Evolutionary conservation across 2,329 filamentous ascomycete genomes (phyloP), one percentile per base, ranked within the genome.

Genomic region (Fusarium sp.): DNA sequence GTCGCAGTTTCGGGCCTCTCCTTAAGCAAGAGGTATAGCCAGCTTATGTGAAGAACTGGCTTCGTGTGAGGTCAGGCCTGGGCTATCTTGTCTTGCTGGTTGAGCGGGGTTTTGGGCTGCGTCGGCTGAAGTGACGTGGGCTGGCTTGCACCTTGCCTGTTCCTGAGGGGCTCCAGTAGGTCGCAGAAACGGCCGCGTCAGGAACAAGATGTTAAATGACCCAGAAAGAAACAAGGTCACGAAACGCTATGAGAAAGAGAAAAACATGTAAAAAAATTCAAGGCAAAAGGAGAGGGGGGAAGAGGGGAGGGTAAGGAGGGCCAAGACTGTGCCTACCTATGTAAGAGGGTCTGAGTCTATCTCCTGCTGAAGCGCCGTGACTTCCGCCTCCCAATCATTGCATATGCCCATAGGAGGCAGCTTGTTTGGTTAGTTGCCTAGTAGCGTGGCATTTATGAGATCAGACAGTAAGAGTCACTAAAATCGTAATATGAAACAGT

Each of bases 171-270:
- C 64, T 71, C 68, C 73, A 73, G 65, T 52, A 58, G 76, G 76
- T 73, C 75, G 75, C 76, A 77, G 73, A 75, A 75, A 75, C 68
- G 75, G 76, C 59, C 75, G 71, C 71, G 57, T 63, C 66, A 74
- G 73, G 73, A 68, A 76, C 73, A 63, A 63, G 50, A 56, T 52
- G 29, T 44, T n/a, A 27, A 38, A 51, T 32, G 60, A 40, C 62
- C 62, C 46, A 42, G 50, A 45, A 50, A 59, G 44, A 46, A 63
- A 52, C n/a, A 25, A 49, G 27, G 46, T 49, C 49, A 56, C 47
- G 56, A 60, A 45, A 45, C 34, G 32, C 25, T 52, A 47, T 27
- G 42, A 14, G 55, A 53, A 43, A 45, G 43, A 29, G 38, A 25
- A 51, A 62, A 42, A 16, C 18, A 16, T 38, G 29, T 20, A 27